Percentiles rank a stretch among this genome's conserved stretches.
Conservation (phyloP, 805 yeast species). For the Tetrapisispora arboricola region DNA sequence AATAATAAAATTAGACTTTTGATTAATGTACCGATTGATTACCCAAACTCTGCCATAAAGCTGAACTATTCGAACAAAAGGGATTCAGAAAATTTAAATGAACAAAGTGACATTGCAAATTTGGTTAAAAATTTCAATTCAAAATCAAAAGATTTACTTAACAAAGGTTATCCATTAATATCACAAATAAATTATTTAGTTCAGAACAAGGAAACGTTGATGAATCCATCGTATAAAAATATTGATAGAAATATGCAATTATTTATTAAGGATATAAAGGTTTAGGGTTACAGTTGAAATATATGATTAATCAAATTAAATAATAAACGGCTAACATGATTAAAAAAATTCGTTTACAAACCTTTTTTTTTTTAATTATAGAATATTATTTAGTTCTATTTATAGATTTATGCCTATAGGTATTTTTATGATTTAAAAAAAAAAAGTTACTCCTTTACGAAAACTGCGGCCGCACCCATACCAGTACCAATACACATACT, state of each 20-base stretch:
- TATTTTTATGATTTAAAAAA: no score
- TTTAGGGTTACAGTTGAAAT: no score
- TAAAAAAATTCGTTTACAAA: no score
- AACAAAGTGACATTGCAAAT: constrained; percentile 1
- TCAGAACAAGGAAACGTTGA: constrained; percentile 11
- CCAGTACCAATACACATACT: constrained; percentile 98
- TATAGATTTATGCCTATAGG: no score
- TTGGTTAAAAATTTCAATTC: constrained; percentile 17
- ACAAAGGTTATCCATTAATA: constrained; percentile 10
- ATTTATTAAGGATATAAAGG: constrained; percentile 5
- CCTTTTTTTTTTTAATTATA: no score
- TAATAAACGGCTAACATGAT: no score
- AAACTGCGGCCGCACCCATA: constrained; percentile 92
- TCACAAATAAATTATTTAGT: constrained; percentile 20
- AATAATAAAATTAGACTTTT: constrained; percentile 7
- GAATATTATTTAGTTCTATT: no score
- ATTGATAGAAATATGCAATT: constrained; percentile 10
- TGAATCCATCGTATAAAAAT: constrained; percentile 8
- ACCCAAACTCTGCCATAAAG: constrained; percentile 19
- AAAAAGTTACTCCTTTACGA: constrained; percentile 55
- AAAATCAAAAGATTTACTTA: constrained; percentile 10
- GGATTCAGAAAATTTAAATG: constrained; percentile 2
- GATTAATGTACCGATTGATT: constrained; percentile 17
- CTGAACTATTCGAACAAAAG: constrained; percentile 3
- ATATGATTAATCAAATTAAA: no score